Evolutionary conservation across 2,329 filamentous ascomycete genomes (phyloP), one percentile per base, ranked within the genome.

Genomic region (Penicillium sp.): DNA sequence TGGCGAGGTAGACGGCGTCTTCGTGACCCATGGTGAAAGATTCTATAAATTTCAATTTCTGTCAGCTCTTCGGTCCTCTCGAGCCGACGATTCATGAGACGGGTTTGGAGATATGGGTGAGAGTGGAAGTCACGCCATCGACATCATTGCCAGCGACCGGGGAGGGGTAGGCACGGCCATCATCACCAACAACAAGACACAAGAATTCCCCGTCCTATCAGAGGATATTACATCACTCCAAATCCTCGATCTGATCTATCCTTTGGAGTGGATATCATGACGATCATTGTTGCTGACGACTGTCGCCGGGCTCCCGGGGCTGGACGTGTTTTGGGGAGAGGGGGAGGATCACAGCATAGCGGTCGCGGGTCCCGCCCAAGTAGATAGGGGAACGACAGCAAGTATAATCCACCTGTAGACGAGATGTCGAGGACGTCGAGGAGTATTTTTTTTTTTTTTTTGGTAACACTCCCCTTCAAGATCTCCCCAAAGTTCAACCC

Each of bases 1-100:
- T 97, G 81, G 94, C 94, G 77, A 97, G 88, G 80, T 97, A 97
- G 74, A 99, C 94, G 72, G 92, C 93, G 82, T 97, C 92, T 85
- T 97, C 93, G 85, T 96, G 90, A 86, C 89, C 91, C 93, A 97
- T 97, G 82, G 82, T 92, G 83, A 75, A 78, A 75, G 67, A 57
- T 67, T 69, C 65, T 70, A 60, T 36, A 58, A 38, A 54, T 56
- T 56, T 49, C 36, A 53, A 52, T 48, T 44, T 41, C 34, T 38
- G 39, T 54, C 33, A 48, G 38, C 48, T 36, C 33, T 49, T n/a
- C 10, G 16, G 9, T 29, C 7, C 42, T 34, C 21, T 36, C n/a
- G 13, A 16, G 43, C 49, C 33, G 45, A 54, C 44, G 16, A 15
- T 18, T 44, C 16, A 24, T 16, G 24, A 48, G 47, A 29, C 13